Percentiles rank a stretch among this genome's conserved stretches.
phyloP scores from a whole-genome alignment of 2,329 filamentous ascomycete genomes.

The Cladosporium austrohemisphaericum region DNA sequence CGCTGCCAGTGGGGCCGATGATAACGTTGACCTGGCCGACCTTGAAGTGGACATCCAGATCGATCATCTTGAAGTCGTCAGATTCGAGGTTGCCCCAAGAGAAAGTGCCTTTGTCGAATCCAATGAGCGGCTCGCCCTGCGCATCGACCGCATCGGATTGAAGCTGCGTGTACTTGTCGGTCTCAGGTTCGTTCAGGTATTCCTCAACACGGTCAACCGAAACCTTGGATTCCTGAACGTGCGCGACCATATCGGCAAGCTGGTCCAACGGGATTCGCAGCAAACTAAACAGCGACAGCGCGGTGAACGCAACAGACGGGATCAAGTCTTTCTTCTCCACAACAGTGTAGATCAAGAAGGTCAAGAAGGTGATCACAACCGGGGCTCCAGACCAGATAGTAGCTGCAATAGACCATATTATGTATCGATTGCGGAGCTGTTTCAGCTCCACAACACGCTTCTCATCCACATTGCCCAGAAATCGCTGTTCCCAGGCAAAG shows the following conservation, averaged over 20 bases:
- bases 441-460: conserved; percentile 77
- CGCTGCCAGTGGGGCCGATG: conserved; percentile 86
- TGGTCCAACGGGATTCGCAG: conserved; percentile 91
- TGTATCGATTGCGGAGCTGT: conserved; percentile 75
- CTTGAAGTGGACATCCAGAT: conserved; percentile 76
- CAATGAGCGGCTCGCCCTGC: conserved; percentile 69
- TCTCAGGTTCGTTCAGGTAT: conserved; percentile 89
- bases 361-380: conserved; percentile 91
- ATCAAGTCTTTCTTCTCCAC: conserved; percentile 85
- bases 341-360: conserved; percentile 88
- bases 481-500: conserved; percentile 96
- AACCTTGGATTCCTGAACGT: conserved; percentile 95
- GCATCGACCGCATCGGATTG: conserved; percentile 65
- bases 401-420: conserved; percentile 86
- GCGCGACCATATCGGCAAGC: conserved; percentile 96
- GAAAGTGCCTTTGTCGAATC: conserved; percentile 78
- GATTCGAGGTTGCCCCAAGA: conserved; percentile 71
- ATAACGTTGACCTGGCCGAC: conserved; percentile 89
- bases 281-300: conserved; percentile 91
- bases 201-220: conserved; percentile 95
- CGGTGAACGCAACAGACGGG: conserved; percentile 91
- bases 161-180: conserved; percentile 88
- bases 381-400: conserved; percentile 97
- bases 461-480: conserved; percentile 80
- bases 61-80: conserved; percentile 66